phyloP scores from a whole-genome alignment of 2,329 filamentous ascomycete genomes.

The Helotiales sp. region DNA sequence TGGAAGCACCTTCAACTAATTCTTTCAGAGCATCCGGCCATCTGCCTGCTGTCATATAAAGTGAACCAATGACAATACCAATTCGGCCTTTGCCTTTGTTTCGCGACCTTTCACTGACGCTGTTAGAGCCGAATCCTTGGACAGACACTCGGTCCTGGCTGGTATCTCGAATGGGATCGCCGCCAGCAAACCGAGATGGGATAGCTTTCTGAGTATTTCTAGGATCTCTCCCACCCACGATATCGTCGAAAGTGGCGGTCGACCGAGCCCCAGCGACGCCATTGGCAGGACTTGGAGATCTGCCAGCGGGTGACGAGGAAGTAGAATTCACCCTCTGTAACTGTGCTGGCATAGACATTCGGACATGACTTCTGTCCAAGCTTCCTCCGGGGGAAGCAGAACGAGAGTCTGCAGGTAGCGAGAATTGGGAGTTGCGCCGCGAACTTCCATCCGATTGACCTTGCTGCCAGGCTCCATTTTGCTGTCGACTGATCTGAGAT shows the following conservation, averaged over 20 bases:
- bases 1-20: constrained; percentile 77
- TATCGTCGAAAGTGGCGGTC: constrained; percentile 38
- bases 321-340: constrained; percentile 45
- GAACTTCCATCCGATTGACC: constrained; percentile 49
- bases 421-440: constrained; percentile 62
- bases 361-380: constrained; percentile 64
- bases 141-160: constrained; percentile 61
- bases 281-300: constrained; percentile 46
- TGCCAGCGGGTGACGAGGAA: constrained; percentile 38
- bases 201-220: constrained; percentile 26
- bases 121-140: constrained; percentile 73
- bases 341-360: constrained; percentile 80
- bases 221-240: constrained; percentile 27
- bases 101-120: constrained; percentile 76
- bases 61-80: constrained; percentile 78
- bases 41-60: constrained; percentile 87
- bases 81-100: constrained; percentile 82
- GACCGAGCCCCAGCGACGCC: constrained; percentile 23
- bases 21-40: constrained; percentile 90
- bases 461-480: constrained; percentile 51
- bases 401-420: constrained; percentile 52
- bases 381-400: constrained; percentile 59
- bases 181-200: constrained; percentile 32
- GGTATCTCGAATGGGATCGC: constrained; percentile 32
- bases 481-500: constrained; percentile 47